phyloP scores from a whole-genome alignment of 805 yeast genomes.

The Metschnikowia bowlesiae region DNA sequence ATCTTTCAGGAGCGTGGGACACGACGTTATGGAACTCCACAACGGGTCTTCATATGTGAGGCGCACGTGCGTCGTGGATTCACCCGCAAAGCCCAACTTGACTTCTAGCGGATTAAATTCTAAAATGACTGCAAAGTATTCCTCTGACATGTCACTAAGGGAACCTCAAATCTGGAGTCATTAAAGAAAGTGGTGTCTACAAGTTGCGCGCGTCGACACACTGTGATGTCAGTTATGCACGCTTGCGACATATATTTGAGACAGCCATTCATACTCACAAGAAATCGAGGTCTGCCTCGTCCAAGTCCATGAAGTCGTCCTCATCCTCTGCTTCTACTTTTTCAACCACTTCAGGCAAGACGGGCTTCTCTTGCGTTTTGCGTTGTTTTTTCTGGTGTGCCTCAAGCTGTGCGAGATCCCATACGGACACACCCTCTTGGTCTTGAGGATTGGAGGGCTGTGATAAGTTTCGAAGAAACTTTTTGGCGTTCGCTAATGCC shows the following conservation, averaged over 20 bases:
- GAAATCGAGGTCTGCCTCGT: constrained; percentile 43
- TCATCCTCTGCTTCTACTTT: constrained; percentile 18
- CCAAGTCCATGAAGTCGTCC: constrained; percentile 44
- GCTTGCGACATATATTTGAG: not conserved
- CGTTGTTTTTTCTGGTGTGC: constrained; percentile 53
- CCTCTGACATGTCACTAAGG: constrained; percentile 14
- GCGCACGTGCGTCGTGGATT: constrained; percentile 7
- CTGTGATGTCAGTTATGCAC: not conserved
- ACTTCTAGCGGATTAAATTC: constrained; percentile 10
- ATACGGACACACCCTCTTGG: constrained; percentile 90
- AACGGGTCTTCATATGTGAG: constrained; percentile 3
- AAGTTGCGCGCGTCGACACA: not conserved
- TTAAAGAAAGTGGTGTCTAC: not conserved
- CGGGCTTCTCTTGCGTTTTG: constrained; percentile 18
- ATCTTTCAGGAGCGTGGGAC: not conserved
- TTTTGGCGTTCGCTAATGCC: constrained; percentile 93
- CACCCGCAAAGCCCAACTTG: constrained; percentile 17
- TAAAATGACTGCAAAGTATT: constrained; percentile 18
- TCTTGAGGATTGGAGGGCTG: constrained; percentile 89
- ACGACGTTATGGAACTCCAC: constrained; percentile 10
- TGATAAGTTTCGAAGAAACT: constrained; percentile 86
- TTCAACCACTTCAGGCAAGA: constrained; percentile 1
- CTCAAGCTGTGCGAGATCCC: constrained; percentile 72
- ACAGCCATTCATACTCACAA: constrained; percentile 9
- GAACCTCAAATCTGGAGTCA: not conserved